Evolutionary conservation across 192 early-diverging fungal genomes (phyloP).

Genomic region (Linderina pennispora): DNA sequence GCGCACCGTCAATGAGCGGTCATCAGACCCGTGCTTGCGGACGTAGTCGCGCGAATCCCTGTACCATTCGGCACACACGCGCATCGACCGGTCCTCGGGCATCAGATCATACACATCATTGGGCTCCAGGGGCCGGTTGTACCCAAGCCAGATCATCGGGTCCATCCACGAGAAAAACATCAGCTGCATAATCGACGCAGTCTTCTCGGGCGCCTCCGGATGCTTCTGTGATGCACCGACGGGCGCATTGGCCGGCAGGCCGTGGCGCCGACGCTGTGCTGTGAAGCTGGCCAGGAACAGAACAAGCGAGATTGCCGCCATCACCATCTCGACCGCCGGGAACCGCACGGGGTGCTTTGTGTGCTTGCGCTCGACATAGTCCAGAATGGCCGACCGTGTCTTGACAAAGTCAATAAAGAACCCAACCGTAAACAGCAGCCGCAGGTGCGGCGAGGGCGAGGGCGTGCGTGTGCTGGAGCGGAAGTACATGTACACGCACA

Average conservation of each 20-base stretch:
- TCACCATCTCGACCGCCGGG: constrained; percentile 10
- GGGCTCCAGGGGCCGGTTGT: constrained; percentile 55
- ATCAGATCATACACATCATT: constrained; percentile 55
- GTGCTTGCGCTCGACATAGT: too few relatives aligned
- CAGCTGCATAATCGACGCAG: constrained; percentile 51
- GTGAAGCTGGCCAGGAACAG: constrained; percentile 36
- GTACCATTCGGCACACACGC: constrained; percentile 28
- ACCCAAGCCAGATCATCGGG: constrained; percentile 60
- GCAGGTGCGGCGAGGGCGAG: constrained; percentile 42
- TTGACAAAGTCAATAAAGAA: constrained; percentile 17
- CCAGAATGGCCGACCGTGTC: constrained; percentile 28
- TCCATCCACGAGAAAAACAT: constrained; percentile 59
- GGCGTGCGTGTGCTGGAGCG: constrained; percentile 11
- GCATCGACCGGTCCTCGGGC: constrained; percentile 30
- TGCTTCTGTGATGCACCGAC: constrained; percentile 3
- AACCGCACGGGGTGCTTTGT: too few relatives aligned
- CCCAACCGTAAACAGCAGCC: constrained; percentile 26
- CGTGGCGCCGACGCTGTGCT: constrained; percentile 36
- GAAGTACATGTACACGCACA: constrained; percentile 27
- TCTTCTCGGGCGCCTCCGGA: constrained; percentile 49
- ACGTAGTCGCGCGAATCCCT: constrained; percentile 16
- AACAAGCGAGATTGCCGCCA: constrained; percentile 12
- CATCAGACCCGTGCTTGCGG: constrained; percentile 25
- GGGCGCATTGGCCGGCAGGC: constrained; percentile 17
- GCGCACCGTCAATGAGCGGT: constrained; percentile 18